Evolutionary conservation across 345 rosid species (phyloP).

Genomic region (Populus davidiana): DNA sequence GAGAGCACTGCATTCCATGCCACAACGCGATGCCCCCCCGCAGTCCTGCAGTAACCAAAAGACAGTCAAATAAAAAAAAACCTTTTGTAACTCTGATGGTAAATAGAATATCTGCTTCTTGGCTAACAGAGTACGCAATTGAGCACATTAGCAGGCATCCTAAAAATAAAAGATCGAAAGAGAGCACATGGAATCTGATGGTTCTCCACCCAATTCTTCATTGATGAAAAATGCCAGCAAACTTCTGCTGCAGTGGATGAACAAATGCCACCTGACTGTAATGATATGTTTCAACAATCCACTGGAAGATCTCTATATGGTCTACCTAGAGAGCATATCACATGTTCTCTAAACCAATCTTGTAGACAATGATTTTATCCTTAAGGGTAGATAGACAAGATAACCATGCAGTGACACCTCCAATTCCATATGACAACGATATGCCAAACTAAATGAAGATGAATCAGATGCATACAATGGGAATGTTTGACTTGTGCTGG

Average conservation of each 20-base stretch:
- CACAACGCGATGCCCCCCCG: constrained; percentile 79
- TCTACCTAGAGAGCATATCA: neutral
- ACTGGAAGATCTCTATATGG: neutral
- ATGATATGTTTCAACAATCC: neutral
- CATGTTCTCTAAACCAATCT: neutral
- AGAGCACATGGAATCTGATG: neutral
- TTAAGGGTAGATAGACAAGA: too few relatives aligned
- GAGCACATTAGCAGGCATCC: neutral
- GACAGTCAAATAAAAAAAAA: neutral
- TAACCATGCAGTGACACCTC: neutral
- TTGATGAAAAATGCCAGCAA: neutral
- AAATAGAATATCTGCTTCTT: neutral
- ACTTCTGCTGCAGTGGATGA: neutral
- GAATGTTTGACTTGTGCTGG: neutral
- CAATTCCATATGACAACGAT: neutral
- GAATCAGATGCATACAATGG: neutral
- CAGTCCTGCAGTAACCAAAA: constrained; percentile 51
- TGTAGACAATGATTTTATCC: neutral
- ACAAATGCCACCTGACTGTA: neutral
- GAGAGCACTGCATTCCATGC: constrained; percentile 79
- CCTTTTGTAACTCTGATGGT: neutral
- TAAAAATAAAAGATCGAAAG: neutral
- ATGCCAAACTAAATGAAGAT: neutral
- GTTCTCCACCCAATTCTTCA: neutral
- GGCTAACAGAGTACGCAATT: neutral